Conservation (phyloP, 176 grass and related monocot species). For the Aegilops bicornis region DNA sequence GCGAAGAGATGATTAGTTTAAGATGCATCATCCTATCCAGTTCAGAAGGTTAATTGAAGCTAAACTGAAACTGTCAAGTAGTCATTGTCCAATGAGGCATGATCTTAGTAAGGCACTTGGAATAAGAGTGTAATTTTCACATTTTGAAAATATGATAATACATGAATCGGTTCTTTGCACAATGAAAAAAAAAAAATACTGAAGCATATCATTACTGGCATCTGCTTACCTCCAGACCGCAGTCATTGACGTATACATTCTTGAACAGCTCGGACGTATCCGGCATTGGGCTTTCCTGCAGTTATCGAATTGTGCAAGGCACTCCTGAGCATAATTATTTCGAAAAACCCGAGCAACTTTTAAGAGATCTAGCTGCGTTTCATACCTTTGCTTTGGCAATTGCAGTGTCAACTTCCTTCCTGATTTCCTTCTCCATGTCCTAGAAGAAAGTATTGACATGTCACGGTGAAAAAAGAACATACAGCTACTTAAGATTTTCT, state of each 20-base stretch:
- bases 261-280: conserved; percentile 81
- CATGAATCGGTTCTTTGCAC: background rate
- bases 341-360: background rate
- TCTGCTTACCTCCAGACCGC: conserved; percentile 68
- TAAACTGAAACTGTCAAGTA: background rate
- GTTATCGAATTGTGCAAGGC: background rate
- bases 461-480: background rate
- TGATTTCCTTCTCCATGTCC: conserved; percentile 83
- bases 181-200: background rate
- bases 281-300: conserved; percentile 81
- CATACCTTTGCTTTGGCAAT: conserved; percentile 85
- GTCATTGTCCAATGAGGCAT: background rate
- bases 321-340: conserved; percentile 20
- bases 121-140: background rate
- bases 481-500: background rate
- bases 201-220: background rate
- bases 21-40: background rate
- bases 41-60: background rate
- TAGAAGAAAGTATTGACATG: conserved; percentile 18
- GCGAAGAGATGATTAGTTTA: background rate
- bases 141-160: background rate
- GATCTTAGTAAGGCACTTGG: background rate
- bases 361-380: conserved; percentile 1
- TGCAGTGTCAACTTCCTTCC: conserved; percentile 78
- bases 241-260: conserved; percentile 81